These are phyloP conservation scores for Gorgonomyces haynaldii DNA, from an alignment of 192 early-diverging fungal genomes.

Conservation along the genomic window DNA sequence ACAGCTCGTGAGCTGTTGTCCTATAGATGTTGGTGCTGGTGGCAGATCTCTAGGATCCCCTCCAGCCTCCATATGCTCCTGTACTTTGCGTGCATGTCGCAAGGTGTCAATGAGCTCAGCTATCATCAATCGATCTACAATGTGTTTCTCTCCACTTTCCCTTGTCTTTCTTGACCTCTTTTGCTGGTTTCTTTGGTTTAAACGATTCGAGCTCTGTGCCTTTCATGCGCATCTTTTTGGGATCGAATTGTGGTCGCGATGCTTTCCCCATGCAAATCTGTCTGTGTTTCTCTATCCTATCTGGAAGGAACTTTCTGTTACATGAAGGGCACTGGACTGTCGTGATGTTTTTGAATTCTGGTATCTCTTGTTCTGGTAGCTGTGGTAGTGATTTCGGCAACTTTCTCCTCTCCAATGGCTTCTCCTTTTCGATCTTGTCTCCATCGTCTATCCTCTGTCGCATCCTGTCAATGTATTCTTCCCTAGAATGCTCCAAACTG, in stretches of 20 bases:
- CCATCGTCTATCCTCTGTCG: neutral
- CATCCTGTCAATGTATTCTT: constrained; percentile 6
- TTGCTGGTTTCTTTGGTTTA: neutral
- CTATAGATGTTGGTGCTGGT: neutral
- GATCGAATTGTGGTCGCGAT: neutral
- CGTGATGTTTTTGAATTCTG: neutral
- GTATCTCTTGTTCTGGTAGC: neutral
- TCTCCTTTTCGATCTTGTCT: neutral
- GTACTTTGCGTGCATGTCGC: neutral
- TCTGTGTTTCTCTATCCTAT: constrained; percentile 4
- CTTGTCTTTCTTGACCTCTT: neutral
- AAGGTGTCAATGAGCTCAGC: neutral
- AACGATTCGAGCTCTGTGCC: constrained; percentile 6
- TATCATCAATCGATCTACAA: too few species aligned
- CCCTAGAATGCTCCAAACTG: constrained; percentile 2
- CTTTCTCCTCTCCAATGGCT: neutral
- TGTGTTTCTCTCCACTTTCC: neutral
- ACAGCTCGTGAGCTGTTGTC: neutral
- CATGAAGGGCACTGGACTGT: neutral
- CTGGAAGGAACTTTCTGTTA: constrained; percentile 1
- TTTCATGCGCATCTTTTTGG: neutral
- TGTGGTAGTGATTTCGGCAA: neutral
- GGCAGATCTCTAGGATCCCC: neutral
- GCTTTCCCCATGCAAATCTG: neutral
- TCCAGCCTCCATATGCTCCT: neutral